phyloP scores from a whole-genome alignment of 1,284 basidiomycete genomes.

The Malassezia sympodialis region DNA sequence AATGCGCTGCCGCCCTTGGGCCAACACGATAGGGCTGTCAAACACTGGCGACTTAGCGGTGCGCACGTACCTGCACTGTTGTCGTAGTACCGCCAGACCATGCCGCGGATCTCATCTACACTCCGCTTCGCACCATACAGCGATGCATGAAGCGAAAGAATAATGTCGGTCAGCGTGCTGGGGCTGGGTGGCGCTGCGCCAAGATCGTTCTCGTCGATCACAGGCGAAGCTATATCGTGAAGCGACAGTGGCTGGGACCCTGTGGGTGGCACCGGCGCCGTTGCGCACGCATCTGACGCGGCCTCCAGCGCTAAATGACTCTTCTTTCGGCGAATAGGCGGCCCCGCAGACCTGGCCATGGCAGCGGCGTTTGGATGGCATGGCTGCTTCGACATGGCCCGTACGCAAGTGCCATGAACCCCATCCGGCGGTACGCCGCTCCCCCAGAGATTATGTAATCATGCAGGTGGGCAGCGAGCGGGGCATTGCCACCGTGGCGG shows the following conservation, averaged over 20 bases:
- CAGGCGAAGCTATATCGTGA: neutral
- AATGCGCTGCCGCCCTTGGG: conserved; percentile 39
- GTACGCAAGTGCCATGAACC: neutral
- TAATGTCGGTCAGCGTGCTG: conserved; percentile 46
- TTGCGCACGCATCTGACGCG: neutral
- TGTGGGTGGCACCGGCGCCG: neutral
- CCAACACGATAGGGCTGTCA: conserved; percentile 41
- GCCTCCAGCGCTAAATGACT: neutral
- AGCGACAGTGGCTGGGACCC: conserved; percentile 6
- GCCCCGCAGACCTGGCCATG: neutral
- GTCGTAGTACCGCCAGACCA: conserved; percentile 44
- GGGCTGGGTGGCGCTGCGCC: conserved; percentile 39
- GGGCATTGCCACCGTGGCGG: neutral
- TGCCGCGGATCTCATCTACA: conserved; percentile 39
- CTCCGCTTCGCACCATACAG: conserved; percentile 44
- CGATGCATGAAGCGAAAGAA: conserved; percentile 41
- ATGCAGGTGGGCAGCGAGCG: neutral
- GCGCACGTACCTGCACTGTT: conserved; percentile 25
- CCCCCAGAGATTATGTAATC: neutral
- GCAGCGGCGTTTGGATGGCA: neutral
- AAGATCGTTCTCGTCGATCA: conserved; percentile 14
- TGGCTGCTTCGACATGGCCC: neutral
- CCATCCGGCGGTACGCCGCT: neutral
- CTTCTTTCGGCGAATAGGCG: neutral
- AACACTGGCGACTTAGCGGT: conserved; percentile 22